phyloP scores from a whole-genome alignment of 495 filamentous ascomycete species.

The Cetradonia linearis region DNA sequence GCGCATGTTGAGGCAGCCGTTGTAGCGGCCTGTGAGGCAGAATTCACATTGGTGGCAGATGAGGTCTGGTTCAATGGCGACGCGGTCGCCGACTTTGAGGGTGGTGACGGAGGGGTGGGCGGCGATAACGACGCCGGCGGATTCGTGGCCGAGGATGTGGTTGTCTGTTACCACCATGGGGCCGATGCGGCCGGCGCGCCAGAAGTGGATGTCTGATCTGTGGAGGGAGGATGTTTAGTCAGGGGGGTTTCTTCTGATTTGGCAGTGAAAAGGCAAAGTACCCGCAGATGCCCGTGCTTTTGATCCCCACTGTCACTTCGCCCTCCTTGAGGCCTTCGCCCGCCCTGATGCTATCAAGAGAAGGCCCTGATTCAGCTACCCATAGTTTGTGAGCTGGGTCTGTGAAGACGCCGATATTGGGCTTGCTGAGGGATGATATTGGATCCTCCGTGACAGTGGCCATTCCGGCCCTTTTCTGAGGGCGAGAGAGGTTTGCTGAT shows the following conservation, averaged over 20 bases:
- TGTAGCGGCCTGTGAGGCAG: conserved; percentile 72
- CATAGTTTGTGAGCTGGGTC: conserved; percentile 87
- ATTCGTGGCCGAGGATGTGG: conserved; percentile 40
- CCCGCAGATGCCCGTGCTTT: conserved; percentile 44
- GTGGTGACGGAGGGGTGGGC: conserved; percentile 43
- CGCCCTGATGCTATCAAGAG: conserved; percentile 60
- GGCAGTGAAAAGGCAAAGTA: conserved; percentile 28
- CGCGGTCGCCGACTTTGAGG: conserved; percentile 56
- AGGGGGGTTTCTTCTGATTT: neutral
- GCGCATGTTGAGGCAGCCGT: conserved; percentile 70
- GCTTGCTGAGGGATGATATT: conserved; percentile 37
- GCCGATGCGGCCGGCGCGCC: conserved; percentile 39
- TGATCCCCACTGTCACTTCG: conserved; percentile 43
- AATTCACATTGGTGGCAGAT: conserved; percentile 64
- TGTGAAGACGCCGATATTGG: conserved; percentile 92
- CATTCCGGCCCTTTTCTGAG: conserved; percentile 16
- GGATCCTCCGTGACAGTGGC: conserved; percentile 17
- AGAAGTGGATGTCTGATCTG: conserved; percentile 58
- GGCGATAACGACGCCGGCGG: conserved; percentile 32
- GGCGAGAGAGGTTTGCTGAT: conserved; percentile 5
- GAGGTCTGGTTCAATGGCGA: conserved; percentile 69
- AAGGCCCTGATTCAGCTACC: conserved; percentile 68
- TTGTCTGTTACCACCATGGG: conserved; percentile 30
- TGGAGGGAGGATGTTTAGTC: neutral
- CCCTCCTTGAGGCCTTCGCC: conserved; percentile 63